phyloP scores from a whole-genome alignment of 1,284 basidiomycete genomes.

The Inonotus obliquus region DNA sequence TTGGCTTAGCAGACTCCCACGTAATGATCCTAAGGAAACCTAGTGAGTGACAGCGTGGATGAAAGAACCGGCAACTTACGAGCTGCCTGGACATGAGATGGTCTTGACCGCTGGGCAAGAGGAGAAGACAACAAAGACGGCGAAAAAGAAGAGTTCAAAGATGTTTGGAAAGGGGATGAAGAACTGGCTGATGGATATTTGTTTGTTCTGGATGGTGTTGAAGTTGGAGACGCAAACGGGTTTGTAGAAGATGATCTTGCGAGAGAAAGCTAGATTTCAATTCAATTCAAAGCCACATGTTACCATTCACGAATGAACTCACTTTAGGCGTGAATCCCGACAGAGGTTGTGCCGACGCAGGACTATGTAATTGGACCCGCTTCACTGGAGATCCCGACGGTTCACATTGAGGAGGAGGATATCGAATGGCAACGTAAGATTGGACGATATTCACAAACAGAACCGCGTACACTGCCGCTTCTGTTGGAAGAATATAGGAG shows the following conservation, averaged over 20 bases:
- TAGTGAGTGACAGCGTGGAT: background rate
- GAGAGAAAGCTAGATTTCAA: background rate
- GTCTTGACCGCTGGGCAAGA: conserved; percentile 16
- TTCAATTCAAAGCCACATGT: background rate
- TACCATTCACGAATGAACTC: background rate
- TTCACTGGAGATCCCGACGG: conserved; percentile 14
- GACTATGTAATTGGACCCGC: conserved; percentile 7
- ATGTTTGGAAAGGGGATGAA: conserved; percentile 12
- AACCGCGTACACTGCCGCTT: conserved; percentile 11
- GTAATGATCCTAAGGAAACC: conserved; percentile 2
- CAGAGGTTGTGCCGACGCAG: conserved; percentile 7
- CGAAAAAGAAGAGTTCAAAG: conserved; percentile 16
- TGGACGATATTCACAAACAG: conserved; percentile 16
- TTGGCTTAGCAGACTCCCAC: conserved; percentile 15
- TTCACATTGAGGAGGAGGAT: conserved; percentile 16
- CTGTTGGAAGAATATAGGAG: background rate
- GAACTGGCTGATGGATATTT: conserved; percentile 3
- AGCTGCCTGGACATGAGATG: background rate
- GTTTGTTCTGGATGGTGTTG: conserved; percentile 14
- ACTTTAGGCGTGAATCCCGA: conserved; percentile 9
- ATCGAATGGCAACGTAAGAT: conserved; percentile 12
- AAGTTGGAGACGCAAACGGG: conserved; percentile 10
- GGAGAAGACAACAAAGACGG: conserved; percentile 17
- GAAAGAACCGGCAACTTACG: background rate
- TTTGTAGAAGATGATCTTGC: conserved; percentile 1